phyloP scores from a whole-genome alignment of 2,329 filamentous ascomycete genomes.

The Colletotrichum caudatum region DNA sequence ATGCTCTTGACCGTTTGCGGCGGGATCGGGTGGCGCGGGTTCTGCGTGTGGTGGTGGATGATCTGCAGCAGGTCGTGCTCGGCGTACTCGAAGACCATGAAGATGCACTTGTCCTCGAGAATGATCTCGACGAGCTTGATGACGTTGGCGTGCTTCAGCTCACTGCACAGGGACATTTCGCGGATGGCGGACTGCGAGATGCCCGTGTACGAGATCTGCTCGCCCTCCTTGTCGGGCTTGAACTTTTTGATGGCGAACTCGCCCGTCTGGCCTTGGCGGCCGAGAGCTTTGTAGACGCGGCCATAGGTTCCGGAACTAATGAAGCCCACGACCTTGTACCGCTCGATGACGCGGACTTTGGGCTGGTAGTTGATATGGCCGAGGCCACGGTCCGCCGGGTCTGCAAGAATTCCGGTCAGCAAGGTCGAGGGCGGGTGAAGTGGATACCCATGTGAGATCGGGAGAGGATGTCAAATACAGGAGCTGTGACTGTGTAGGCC shows the following conservation, averaged over 20 bases:
- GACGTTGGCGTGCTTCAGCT: conserved; percentile 88
- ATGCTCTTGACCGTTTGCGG: conserved; percentile 91
- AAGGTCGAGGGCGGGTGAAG: conserved; percentile 41
- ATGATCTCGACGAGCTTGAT: conserved; percentile 95
- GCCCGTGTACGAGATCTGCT: conserved; percentile 93
- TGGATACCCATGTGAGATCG: conserved; percentile 12
- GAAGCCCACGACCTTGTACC: conserved; percentile 97
- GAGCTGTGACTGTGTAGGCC: conserved; percentile 41
- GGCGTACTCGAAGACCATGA: conserved; percentile 99
- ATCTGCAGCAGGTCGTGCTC: conserved; percentile 98
- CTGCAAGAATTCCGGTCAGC: conserved; percentile 58
- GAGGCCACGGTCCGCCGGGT: conserved; percentile 64
- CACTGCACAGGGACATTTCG: conserved; percentile 96
- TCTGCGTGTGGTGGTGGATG: conserved; percentile 96
- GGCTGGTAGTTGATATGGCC: conserved; percentile 69
- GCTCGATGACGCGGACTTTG: conserved; percentile 90
- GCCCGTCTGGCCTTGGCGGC: conserved; percentile 77
- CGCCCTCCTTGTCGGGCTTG: conserved; percentile 98
- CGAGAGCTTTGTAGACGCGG: conserved; percentile 93
- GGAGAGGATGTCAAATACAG: conserved; percentile 38
- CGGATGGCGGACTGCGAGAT: conserved; percentile 97
- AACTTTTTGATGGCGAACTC: conserved; percentile 99
- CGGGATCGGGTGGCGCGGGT: conserved; percentile 88
- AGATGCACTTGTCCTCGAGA: conserved; percentile 98
- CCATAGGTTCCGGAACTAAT: conserved; percentile 99